These are phyloP conservation scores for Cercophora sp. DNA, from an alignment of 495 filamentous ascomycete species.

Conservation along the genomic window DNA sequence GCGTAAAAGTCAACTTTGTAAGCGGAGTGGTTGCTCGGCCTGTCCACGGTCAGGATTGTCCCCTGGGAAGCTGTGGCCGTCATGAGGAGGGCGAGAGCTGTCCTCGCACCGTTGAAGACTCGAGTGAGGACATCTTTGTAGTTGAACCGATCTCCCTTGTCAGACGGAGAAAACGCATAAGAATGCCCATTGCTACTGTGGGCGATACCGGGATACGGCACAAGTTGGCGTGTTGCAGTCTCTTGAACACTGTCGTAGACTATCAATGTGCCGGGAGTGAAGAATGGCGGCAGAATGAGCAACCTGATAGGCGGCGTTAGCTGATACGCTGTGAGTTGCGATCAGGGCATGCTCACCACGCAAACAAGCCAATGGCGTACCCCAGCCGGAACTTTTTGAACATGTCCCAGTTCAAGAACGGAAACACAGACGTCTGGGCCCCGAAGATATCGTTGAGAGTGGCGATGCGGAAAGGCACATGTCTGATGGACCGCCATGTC, in stretches of 20 bases:
- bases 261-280: slow-evolving; percentile 4
- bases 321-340: neutral
- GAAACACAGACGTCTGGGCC: slow-evolving; percentile 2
- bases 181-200: slow-evolving; percentile 4
- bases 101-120: slow-evolving; percentile 6
- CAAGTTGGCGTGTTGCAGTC: neutral
- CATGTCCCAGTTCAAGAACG: neutral
- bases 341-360: slow-evolving; percentile 1
- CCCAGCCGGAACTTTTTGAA: neutral
- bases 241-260: neutral
- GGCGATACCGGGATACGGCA: slow-evolving; percentile 9
- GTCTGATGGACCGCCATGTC: slow-evolving; percentile 4
- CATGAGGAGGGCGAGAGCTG: neutral
- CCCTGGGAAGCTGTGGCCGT: neutral
- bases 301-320: neutral
- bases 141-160: slow-evolving; percentile 2
- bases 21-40: neutral
- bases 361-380: slow-evolving; percentile 8
- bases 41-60: slow-evolving; percentile 1
- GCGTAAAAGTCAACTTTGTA: slow-evolving; percentile 1
- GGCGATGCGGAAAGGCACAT: neutral
- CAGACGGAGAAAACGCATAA: slow-evolving; percentile 5
- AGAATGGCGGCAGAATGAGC: slow-evolving; percentile 6
- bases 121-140: neutral
- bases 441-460: slow-evolving; percentile 12